Evolutionary conservation across 441 rosid species (phyloP), one percentile per base, ranked within the genome.

Genomic region (Euphorbia celastroides): DNA sequence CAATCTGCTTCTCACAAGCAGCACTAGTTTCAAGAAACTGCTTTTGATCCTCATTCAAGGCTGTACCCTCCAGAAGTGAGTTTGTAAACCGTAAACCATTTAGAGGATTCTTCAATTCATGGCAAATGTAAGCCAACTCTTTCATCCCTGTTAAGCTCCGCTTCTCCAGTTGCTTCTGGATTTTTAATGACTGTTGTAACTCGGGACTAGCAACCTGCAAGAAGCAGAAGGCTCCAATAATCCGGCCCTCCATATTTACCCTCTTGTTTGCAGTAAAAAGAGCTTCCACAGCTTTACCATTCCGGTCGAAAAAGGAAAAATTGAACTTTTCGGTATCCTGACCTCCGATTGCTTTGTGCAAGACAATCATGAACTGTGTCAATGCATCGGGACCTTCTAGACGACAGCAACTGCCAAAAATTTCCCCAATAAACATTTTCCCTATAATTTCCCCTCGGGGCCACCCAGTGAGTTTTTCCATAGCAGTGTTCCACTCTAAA

Each of bases 391-490:
- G 78, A 73, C 97, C 95, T 80, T 88, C 91, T 73, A 93, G 93
- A 61, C 79, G 88, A 68, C 99, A 93, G 77, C 76, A 81, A 71
- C 85, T 74, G 28, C 99, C 99, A 67, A 93, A 93, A 69, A 93
- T 88, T 79, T 93, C 99, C 62, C 95, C 86, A 60, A 84, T 93
- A 72, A 89, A 69, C 89, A 91, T 72, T 75, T 93, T 93, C 58
- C 97, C 97, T 48, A 93, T 75, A 70, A 86, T 74, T 55, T 91
- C 93, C 19, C 72, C 79, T 30, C 84, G 79, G 19, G 79, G 48
- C 93, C 89, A 91, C 17, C 92, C 96, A 0, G 96, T 93, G 77
- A 93, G 86, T 74, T 84, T 91, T 74, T 91, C 97, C 96, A 91
- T 83, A n/a, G 96, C 93, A 27, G 86, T 84, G 77, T 93, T 93